Base-by-base conservation (phyloP, 1,139 yeast species). In the Wickerhamomyces sp. region DNA sequence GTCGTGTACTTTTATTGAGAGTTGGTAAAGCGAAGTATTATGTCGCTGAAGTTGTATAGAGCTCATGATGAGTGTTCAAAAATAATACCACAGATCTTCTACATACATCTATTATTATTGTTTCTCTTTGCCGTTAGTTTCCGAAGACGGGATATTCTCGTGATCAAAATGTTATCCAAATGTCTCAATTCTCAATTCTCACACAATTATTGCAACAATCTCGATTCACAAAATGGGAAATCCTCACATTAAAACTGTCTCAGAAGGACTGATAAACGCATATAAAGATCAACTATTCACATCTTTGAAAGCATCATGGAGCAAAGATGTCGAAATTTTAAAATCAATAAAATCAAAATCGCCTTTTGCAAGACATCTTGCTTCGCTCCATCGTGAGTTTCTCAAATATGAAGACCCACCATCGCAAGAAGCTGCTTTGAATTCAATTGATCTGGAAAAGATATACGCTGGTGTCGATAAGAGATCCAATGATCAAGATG, bases 21-120 rank as follows among this genome's bases (percentile, higher is more conserved):
- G 66, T 81, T 6, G 98, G 98, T 4, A 93, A 91, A 58, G 81
- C 79, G 42, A 76, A 73, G 49, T 82, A 81, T 58, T 69, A 72
- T 57, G 76, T 83, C 18, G 76, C 80, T 36, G 76, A 78, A 52
- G 66, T 78, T 43, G 49, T 51, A 18, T 61, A 52, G 53, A 31
- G 23, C 23, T 18, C 23, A 18, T 5, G 23, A 18, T 18, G 23
- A 18, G 23, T 5, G 23, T 18, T 5, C 4, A 18, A 18, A 18
- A 18, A 5, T 18, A 18, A 18, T 18, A 18, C 23, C 23, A 18
- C 23, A 18, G 23, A 18, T 18, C 23, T 5, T 18, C 4, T 18
- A 18, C 23, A 18, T 18, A 18, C n/a, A n/a, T n/a, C 23, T 18
- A 18, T 18, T 3, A 5, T 18, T 18, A 5, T 18, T 18, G 23